A percentile compares a stretch with the other conserved stretches of the same genome.
These are phyloP conservation scores for Xylariales sp. DNA, from an alignment of 2,329 filamentous ascomycete genomes.

Conservation along the genomic window DNA sequence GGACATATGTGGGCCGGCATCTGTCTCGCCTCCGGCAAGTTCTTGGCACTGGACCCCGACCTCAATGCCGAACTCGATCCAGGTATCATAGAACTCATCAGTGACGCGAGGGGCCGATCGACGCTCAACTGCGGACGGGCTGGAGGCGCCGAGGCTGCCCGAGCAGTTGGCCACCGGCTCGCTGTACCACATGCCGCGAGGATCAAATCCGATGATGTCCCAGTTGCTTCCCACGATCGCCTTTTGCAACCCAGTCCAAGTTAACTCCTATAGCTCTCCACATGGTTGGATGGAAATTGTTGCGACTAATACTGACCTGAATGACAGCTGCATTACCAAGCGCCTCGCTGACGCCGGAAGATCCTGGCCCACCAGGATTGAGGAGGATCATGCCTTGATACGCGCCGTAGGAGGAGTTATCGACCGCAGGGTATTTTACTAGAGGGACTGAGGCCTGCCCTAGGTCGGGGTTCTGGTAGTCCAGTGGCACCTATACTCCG, in stretches of 20 bases:
- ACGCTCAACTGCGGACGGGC: background rate
- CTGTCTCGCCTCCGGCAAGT: constrained; percentile 1
- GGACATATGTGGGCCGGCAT: constrained; percentile 11
- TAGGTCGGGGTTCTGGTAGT: constrained; percentile 9
- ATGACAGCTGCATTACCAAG: constrained; percentile 1
- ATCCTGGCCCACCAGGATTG: constrained; percentile 7
- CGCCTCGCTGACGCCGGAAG: constrained; percentile 6
- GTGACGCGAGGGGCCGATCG: constrained; percentile 1
- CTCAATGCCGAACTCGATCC: constrained; percentile 3
- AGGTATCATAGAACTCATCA: constrained; percentile 3
- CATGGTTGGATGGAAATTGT: background rate
- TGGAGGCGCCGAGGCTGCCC: background rate
- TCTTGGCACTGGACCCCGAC: constrained; percentile 3
- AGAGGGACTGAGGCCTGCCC: constrained; percentile 9
- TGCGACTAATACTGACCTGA: constrained; percentile 3
- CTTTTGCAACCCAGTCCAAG: too few species aligned
- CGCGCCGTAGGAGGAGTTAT: constrained; percentile 5
- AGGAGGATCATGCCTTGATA: constrained; percentile 11
- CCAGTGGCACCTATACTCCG: constrained; percentile 11
- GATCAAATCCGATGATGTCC: constrained; percentile 7
- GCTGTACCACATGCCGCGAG: constrained; percentile 4
- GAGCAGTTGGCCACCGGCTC: constrained; percentile 8
- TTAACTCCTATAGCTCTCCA: too few species aligned
- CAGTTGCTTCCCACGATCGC: constrained; percentile 4
- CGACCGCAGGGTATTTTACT: constrained; percentile 8